phyloP scores from a whole-genome alignment of 345 rosid species.

The Reutealis trisperma region DNA sequence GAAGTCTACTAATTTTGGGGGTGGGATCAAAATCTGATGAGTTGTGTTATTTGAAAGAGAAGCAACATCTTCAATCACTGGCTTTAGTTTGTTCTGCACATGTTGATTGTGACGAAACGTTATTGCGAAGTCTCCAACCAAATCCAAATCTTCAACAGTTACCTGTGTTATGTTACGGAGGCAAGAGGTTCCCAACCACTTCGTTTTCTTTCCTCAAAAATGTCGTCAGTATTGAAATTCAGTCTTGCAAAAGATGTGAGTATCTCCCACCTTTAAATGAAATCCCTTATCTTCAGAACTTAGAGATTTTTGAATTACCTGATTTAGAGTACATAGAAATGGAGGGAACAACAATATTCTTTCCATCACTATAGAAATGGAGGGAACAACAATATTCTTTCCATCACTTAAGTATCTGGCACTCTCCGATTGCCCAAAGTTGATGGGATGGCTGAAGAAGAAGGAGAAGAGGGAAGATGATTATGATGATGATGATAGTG shows the following conservation, averaged over 20 bases:
- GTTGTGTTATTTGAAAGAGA: neutral
- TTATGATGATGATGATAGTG: too few relatives aligned
- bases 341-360: too few relatives aligned
- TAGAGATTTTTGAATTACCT: neutral
- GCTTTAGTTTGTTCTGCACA: neutral
- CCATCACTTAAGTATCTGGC: neutral
- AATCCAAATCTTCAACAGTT: neutral
- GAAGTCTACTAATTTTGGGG: conserved; percentile 3
- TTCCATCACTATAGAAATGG: neutral
- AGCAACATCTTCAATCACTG: too few relatives aligned
- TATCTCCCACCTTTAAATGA: neutral
- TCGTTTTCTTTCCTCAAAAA: conserved; percentile 12
- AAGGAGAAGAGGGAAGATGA: neutral
- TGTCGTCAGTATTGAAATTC: neutral
- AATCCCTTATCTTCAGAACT: neutral
- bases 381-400: neutral
- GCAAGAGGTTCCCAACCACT: neutral
- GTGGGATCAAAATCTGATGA: neutral
- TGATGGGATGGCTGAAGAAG: conserved; percentile 21
- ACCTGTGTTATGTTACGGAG: neutral
- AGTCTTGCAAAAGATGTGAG: neutral
- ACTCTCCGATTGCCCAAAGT: neutral
- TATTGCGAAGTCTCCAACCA: neutral
- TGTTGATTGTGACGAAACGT: neutral
- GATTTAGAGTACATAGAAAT: conserved; percentile 4